These are phyloP conservation scores for Capsicum rhomboideum DNA, from an alignment of 257 asterid genomes.

Conservation along the genomic window DNA sequence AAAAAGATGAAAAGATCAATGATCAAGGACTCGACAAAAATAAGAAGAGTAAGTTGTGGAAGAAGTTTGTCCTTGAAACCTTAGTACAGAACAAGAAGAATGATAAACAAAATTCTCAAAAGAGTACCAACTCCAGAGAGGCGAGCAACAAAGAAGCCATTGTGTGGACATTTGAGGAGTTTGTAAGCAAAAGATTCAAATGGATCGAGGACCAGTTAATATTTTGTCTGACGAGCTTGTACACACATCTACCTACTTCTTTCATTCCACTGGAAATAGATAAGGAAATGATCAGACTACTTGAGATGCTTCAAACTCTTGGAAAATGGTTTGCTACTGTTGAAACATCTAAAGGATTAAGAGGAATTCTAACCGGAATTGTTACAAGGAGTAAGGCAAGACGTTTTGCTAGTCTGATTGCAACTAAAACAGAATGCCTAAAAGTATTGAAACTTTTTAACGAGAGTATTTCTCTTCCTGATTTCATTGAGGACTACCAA, in stretches of 20 bases:
- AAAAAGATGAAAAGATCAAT: background rate
- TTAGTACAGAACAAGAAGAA: slow-evolving; percentile 11
- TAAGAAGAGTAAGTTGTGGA: slow-evolving; percentile 1
- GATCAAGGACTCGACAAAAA: background rate
- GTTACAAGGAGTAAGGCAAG: background rate
- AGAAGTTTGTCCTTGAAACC: slow-evolving; percentile 12
- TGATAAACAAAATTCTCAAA: background rate
- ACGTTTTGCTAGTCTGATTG: background rate
- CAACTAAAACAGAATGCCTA: no score
- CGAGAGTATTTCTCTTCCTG: no score
- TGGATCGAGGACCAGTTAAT: background rate
- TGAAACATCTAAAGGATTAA: background rate
- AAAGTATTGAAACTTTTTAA: no score
- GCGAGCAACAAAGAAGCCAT: background rate
- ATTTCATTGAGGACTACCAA: no score
- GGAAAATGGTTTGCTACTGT: background rate
- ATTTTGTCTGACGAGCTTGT: slow-evolving; percentile 18
- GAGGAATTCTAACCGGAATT: background rate
- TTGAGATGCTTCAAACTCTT: slow-evolving; percentile 12
- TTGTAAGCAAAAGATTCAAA: slow-evolving; percentile 8
- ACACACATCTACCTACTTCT: slow-evolving; percentile 34
- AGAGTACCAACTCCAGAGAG: background rate
- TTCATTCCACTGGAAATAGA: slow-evolving; percentile 16
- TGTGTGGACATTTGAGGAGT: slow-evolving; percentile 36
- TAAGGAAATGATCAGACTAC: slow-evolving; percentile 12